Conservation (phyloP, 2,329 filamentous ascomycete genomes). For the Trichoderma sp. region DNA sequence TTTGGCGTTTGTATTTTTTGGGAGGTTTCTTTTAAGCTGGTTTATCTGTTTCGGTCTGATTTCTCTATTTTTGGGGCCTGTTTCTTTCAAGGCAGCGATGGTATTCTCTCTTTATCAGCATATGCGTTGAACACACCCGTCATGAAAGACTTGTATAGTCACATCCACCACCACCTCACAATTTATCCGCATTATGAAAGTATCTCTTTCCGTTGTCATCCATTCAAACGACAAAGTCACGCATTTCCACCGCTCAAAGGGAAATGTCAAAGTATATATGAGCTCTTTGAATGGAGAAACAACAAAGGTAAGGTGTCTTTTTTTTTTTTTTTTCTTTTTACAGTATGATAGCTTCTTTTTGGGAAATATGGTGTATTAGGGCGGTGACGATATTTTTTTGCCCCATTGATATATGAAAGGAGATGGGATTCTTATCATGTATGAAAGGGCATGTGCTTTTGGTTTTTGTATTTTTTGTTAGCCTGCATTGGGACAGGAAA, state of each 20-base stretch:
- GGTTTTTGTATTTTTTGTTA: conserved; percentile 12
- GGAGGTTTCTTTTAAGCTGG: neutral
- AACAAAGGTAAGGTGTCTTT: conserved; percentile 8
- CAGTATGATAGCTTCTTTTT: neutral
- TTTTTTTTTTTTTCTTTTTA: neutral
- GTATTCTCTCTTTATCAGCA: conserved; percentile 36
- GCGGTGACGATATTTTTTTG: neutral
- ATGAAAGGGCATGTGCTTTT: conserved; percentile 24
- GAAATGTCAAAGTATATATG: neutral
- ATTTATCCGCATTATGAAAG: conserved; percentile 34
- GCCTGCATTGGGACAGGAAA: conserved; percentile 4
- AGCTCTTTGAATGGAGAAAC: neutral
- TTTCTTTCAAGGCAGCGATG: conserved; percentile 31
- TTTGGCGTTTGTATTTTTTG: neutral
- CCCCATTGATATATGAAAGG: neutral
- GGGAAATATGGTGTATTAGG: conserved; percentile 14
- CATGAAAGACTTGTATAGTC: conserved; percentile 34
- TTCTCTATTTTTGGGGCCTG: neutral
- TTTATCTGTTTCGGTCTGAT: neutral
- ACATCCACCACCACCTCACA: conserved; percentile 24
- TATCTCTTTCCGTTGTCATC: neutral
- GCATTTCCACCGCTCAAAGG: neutral
- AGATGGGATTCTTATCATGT: conserved; percentile 27
- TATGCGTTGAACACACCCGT: conserved; percentile 30
- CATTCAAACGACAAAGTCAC: neutral